Percentiles rank a stretch among this genome's conserved stretches.
Conservation (phyloP, 495 filamentous ascomycete species). For the Aspergillus avenaceus region DNA sequence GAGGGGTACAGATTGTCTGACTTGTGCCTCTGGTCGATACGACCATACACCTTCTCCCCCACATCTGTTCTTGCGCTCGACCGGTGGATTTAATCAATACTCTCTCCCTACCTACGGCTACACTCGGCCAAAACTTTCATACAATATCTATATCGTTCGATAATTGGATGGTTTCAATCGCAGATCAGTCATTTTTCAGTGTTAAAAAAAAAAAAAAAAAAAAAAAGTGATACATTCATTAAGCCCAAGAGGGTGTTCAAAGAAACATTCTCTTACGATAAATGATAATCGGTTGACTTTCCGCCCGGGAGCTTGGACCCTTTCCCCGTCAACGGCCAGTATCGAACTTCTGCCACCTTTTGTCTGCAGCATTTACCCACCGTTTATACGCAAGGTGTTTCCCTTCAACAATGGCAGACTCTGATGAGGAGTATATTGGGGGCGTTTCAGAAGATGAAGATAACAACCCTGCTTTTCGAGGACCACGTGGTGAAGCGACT, state of each 20-base stretch:
- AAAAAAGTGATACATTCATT: neutral
- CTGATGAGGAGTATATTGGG: conserved; percentile 80
- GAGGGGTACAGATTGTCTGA: conserved; percentile 16
- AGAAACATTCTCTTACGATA: neutral
- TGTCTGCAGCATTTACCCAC: neutral
- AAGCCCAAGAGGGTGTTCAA: conserved; percentile 6
- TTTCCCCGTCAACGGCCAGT: conserved; percentile 56
- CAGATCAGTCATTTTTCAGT: no score
- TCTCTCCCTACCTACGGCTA: conserved; percentile 23
- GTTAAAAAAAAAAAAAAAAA: conserved; percentile 2
- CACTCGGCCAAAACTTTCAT: conserved; percentile 11
- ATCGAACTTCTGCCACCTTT: conserved; percentile 42
- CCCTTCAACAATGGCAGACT: conserved; percentile 41
- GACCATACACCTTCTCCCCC: conserved; percentile 35
- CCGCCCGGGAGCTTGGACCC: conserved; percentile 59
- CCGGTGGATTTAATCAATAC: neutral
- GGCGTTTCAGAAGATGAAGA: conserved; percentile 81
- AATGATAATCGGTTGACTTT: no score
- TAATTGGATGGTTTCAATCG: no score
- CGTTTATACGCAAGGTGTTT: neutral
- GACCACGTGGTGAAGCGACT: conserved; percentile 28
- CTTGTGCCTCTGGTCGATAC: conserved; percentile 28
- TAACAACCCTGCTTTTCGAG: conserved; percentile 54
- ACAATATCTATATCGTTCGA: no score
- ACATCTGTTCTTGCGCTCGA: conserved; percentile 22